Percentiles rank a stretch among this genome's conserved stretches.
Conservation (phyloP, 768 basidiomycete species). For the Boletus bicolor region DNA sequence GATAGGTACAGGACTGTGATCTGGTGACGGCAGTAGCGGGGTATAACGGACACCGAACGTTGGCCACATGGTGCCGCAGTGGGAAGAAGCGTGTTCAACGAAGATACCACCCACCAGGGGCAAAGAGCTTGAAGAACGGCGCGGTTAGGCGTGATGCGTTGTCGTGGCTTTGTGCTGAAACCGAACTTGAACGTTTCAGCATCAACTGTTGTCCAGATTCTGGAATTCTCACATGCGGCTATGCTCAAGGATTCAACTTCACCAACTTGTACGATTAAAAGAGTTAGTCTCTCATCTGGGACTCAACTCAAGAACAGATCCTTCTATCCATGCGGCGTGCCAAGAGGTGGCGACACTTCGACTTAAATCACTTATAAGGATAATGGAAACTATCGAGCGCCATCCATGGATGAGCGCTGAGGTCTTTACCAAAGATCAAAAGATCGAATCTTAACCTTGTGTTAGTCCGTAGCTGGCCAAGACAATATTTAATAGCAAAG, state of each 20-base stretch:
- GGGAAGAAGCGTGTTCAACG: background rate
- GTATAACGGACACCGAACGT: slow-evolving; percentile 8
- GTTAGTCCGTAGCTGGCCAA: too few species aligned
- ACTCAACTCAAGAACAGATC: too few species aligned
- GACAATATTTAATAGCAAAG: too few species aligned
- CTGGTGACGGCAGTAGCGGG: slow-evolving; percentile 10
- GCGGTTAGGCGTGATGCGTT: background rate
- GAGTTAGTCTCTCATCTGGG: background rate
- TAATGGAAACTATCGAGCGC: too few species aligned
- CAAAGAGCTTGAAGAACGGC: background rate
- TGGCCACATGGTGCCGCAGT: slow-evolving; percentile 15
- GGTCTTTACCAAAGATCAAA: too few species aligned
- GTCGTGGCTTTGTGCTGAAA: background rate
- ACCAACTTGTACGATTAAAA: too few species aligned
- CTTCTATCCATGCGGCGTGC: too few species aligned
- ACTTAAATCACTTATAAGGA: too few species aligned
- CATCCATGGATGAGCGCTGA: too few species aligned
- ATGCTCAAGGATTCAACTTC: background rate
- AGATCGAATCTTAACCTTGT: too few species aligned
- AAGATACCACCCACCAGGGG: slow-evolving; percentile 9
- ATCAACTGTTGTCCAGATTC: background rate
- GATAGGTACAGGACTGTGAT: background rate
- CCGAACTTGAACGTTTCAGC: background rate
- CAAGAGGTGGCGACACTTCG: too few species aligned
- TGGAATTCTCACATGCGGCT: background rate